Evolutionary conservation across 31 red algal species (phyloP), one percentile per base, ranked within the genome.

Genomic region (Pterothamnion heteromorphum): DNA sequence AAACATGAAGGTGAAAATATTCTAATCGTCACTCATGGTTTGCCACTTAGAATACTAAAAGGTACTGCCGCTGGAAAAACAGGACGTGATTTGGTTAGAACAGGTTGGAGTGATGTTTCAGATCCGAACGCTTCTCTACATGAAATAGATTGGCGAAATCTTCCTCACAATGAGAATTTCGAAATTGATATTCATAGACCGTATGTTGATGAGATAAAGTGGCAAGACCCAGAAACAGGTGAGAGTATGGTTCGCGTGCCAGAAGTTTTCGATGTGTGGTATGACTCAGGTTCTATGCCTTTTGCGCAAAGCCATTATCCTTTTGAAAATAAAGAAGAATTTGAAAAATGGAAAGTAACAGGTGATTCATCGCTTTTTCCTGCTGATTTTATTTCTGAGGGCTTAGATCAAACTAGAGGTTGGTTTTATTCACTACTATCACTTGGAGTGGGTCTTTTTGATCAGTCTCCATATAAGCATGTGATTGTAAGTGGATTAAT

Each of bases 231-330:
- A 33, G 44, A 89, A 24, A 32, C 72, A 30, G 87, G 87, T 32
- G n/a, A 89, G 57, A 23, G 27, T 3, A 32, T 64, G 24, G 33
- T 30, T 26, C 36, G 36, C 26, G 43, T 57, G 28, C 39, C 23
- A 30, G 38, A 89, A 36, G 26, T 71, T 23, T 30, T 89, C 24
- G 87, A 89, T 64, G 36, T 44, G 23, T 89, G 87, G 87, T 89
- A 39, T 64, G 87, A 89, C 24, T 57, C 36, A 58, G 87, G 87
- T 89, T 51, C 87, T 57, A 89, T 89, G 87, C 87, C 87, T 34
- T 89, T 39, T 89, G 43, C 39, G n/a, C 43, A 44, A 27, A 28
- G 36, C 38, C 87, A 89, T 71, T 89, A 89, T 35, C n/a, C 33
- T 23, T 23, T 23, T 32, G 87, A 89, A 89, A 64, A 89, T 41